Evolutionary conservation across 768 basidiomycete species (phyloP).

Genomic region (Lentinula raphanica): DNA sequence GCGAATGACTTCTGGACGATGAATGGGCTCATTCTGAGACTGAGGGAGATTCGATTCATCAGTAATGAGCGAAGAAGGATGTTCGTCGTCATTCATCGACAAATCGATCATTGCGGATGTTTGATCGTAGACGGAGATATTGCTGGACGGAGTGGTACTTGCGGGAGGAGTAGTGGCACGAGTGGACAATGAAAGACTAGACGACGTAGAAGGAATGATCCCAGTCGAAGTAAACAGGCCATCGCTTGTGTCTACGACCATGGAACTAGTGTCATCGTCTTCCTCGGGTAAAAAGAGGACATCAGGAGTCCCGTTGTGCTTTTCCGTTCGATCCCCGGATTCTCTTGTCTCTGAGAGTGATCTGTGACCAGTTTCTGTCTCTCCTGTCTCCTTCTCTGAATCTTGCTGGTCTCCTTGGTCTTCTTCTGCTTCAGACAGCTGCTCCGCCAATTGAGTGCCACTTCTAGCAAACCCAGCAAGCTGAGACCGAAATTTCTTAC

Average conservation of each 20-base stretch:
- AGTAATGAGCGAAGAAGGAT: slow-evolving; percentile 12
- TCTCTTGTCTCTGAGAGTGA: slow-evolving; percentile 14
- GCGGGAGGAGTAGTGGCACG: background rate
- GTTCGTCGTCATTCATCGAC: slow-evolving; percentile 18
- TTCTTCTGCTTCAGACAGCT: slow-evolving; percentile 14
- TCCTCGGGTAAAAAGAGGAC: slow-evolving; percentile 3
- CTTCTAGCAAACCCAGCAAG: slow-evolving; percentile 52
- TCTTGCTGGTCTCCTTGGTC: slow-evolving; percentile 16
- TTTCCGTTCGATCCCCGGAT: background rate
- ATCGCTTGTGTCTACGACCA: slow-evolving; percentile 10
- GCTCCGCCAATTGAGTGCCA: slow-evolving; percentile 32
- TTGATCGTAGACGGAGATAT: background rate
- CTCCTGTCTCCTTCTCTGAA: slow-evolving; percentile 17
- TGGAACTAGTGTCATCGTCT: slow-evolving; percentile 14
- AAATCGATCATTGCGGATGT: slow-evolving; percentile 15
- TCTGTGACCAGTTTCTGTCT: slow-evolving; percentile 13
- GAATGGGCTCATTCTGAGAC: slow-evolving; percentile 14
- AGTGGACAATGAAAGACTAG: background rate
- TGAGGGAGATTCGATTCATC: slow-evolving; percentile 3
- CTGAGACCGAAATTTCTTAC: slow-evolving; percentile 3
- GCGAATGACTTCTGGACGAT: slow-evolving; percentile 38
- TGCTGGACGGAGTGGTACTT: background rate
- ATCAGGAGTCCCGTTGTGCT: background rate
- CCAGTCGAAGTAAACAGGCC: slow-evolving; percentile 5
- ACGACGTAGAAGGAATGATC: background rate